Evolutionary conservation across 2,329 filamentous ascomycete species (phyloP), one percentile per base, ranked within the genome.

Genomic region (Fusarium nematophilum): DNA sequence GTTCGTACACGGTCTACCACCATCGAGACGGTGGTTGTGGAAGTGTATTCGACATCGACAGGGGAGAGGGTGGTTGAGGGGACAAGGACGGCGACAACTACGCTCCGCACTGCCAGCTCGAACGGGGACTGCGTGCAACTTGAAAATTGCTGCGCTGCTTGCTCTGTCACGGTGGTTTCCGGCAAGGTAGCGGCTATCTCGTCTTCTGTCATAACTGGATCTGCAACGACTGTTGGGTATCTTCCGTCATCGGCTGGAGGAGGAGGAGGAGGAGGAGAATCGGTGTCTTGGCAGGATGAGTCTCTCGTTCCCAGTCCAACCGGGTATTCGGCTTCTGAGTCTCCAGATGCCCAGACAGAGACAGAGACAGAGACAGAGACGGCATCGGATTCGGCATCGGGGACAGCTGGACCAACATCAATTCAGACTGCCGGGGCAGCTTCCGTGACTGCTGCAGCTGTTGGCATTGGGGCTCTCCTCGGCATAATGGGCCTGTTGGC

Each of bases 11-110:
- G 56, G 43, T 53, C 65, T 13, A 59, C 59, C 4, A 70, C 59
- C 3, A 62, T 70, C 31, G 51, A 62, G 36, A 67, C 67, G 9
- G 50, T 64, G 15, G 42, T 70, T 5, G 53, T 67, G 38, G 67
- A 70, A 45, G 54, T 63, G 15, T 70, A 70, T 62, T 69, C 67
- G 62, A 70, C 67, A 8, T 65, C 51, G 53, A 70, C 59, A 6
- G 65, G 65, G 15, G 64, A 67, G 36, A 53, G 21, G 9, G 53
- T 61, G 18, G 38, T 66, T 26, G 49, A 39, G 9, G 64, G 56
- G 4, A 67, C 65, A 37, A 51, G 43, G 36, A 66, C 61, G 27
- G 67, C 64, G 43, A 62, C 61, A 26, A 57, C 62, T 34, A 67
- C 59, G 13, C 23, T 70, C 9, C 53, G 58, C 36, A 54, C 57